Evolutionary conservation across 305 asterid genomes (phyloP), one percentile per base, ranked within the genome.

Genomic region (Rubia peregrina): DNA sequence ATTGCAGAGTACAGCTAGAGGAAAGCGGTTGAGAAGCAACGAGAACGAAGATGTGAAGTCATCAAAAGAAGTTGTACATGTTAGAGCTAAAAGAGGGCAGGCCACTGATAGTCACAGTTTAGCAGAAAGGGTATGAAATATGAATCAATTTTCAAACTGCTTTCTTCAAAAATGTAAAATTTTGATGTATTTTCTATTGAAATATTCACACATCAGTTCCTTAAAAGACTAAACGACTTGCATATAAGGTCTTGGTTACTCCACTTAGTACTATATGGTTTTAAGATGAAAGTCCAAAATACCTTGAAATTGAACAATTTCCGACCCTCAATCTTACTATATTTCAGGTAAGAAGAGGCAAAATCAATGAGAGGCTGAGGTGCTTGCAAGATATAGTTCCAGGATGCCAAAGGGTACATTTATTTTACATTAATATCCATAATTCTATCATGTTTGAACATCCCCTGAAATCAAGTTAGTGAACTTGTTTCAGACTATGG

Each of bases 31-130:
- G 72, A 87, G 79, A 76, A 63, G 62, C 60, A 69, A 76, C 48
- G 83, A 67, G 21, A 81, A 80, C 65, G 82, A 72, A 80, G 88
- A 73, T n/a, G 85, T 81, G 43, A 76, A 81, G 57, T 51, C 57
- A 57, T 72, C 72, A 68, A 61, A 75, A 44, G 96, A 87, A 65
- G 98, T 90, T 68, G 90, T 92, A 44, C 97, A 92, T 81, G 97
- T 92, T 64, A 87, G 98, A 78, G 98, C 98, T 38, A 88, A 78
- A 76, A 87, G 97, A 70, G 97, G 98, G 40, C 92, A 92, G 71
- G 98, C 98, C 22, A 92, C 97, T 40, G 96, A 92, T 77, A 92
- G 97, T 80, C 98, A 92, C 80, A 92, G 98, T 76, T 85, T 92
- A 84, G 98, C 97, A 63, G 98, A 92, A 85, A 84, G 98, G 82